Conservation (phyloP, 805 yeast species). For the Yueomyces sinensis region DNA sequence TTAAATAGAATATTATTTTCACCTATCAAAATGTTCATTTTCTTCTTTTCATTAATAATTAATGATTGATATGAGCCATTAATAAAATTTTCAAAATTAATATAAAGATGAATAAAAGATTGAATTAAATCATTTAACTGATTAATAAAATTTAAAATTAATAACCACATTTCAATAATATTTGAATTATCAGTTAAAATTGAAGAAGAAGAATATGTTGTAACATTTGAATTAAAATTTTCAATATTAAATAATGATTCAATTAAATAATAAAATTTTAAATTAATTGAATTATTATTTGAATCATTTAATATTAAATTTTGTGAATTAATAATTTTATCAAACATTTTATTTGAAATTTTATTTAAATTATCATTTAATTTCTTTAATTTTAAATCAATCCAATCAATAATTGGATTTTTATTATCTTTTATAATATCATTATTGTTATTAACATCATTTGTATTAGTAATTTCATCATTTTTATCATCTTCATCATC, state of each 20-base stretch:
- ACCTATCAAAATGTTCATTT: conserved; percentile 21
- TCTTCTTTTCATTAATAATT: conserved; percentile 30
- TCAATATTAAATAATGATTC: conserved; percentile 1
- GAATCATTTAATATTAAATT: conserved; percentile 24
- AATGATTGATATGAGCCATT: conserved; percentile 33
- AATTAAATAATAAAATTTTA: conserved; percentile 21
- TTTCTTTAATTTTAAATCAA: conserved; percentile 33
- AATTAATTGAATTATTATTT: conserved; percentile 15
- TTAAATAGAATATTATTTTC: conserved; percentile 13
- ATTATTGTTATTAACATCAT: neutral
- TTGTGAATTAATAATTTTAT: conserved; percentile 29
- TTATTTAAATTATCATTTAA: conserved; percentile 29
- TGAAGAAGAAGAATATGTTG: neutral
- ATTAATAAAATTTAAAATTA: conserved; percentile 28
- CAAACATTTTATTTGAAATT: conserved; percentile 29
- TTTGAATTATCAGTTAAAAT: conserved; percentile 39
- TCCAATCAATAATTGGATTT: conserved; percentile 55
- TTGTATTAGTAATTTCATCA: neutral
- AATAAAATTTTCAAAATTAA: conserved; percentile 39
- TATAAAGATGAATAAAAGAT: conserved; percentile 39
- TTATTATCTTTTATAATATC: neutral
- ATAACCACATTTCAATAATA: conserved; percentile 48
- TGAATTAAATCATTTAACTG: conserved; percentile 28
- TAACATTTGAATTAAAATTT: neutral
- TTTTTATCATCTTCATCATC: neutral